Percentiles rank a stretch among this genome's conserved stretches.
These are phyloP conservation scores for Verticillium longisporum DNA, from an alignment of 2,329 filamentous ascomycete genomes.

Conservation along the genomic window DNA sequence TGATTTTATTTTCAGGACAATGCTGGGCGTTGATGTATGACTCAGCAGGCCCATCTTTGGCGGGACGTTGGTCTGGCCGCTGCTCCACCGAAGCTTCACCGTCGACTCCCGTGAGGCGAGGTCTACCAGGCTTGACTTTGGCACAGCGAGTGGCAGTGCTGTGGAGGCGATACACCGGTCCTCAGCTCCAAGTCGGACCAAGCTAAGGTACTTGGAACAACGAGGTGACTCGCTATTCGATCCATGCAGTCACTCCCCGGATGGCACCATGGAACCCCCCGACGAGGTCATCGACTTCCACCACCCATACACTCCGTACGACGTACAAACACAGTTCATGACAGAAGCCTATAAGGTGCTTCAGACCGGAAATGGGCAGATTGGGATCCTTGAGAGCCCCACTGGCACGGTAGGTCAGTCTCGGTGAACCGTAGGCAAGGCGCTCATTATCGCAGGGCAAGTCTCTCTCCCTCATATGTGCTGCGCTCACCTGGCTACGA, in stretches of 20 bases:
- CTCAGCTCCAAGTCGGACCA: no score
- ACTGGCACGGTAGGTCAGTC: conserved; percentile 58
- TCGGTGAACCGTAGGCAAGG: neutral
- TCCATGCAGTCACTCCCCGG: neutral
- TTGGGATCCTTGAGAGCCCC: conserved; percentile 90
- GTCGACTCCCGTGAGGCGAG: neutral
- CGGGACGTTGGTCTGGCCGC: neutral
- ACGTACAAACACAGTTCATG: conserved; percentile 88
- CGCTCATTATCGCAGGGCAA: conserved; percentile 54
- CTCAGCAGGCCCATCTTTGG: neutral
- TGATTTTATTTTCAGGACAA: neutral
- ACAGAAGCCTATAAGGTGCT: conserved; percentile 71
- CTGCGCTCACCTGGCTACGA: conserved; percentile 84
- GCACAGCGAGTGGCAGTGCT: no score
- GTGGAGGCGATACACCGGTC: no score
- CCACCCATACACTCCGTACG: conserved; percentile 82
- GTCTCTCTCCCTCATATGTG: conserved; percentile 86
- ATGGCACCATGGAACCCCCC: neutral
- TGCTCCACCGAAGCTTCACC: neutral
- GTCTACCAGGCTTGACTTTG: no score
- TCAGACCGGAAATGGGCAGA: conserved; percentile 60
- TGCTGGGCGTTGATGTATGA: neutral
- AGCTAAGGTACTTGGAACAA: no score
- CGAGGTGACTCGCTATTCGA: no score
- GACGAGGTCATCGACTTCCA: conserved; percentile 54